Evolutionary conservation across 2,329 filamentous ascomycete genomes (phyloP).

Genomic region (Gaeumannomyces sp.): DNA sequence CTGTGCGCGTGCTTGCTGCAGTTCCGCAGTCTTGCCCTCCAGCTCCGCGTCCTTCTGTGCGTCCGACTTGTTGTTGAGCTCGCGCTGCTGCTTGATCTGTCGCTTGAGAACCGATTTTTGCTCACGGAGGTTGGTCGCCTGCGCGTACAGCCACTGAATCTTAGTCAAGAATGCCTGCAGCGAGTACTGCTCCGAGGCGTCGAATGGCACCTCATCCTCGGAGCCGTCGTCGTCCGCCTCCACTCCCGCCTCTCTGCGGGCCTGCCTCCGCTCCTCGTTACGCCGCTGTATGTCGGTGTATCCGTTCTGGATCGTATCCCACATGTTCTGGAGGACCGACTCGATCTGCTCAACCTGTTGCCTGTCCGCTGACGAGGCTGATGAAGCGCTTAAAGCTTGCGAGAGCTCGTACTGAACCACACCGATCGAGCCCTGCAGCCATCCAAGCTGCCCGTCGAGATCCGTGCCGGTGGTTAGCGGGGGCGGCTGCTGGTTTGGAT

Average conservation of each 20-base stretch:
- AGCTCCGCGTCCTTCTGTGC: constrained; percentile 60
- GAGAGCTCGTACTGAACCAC: constrained; percentile 39
- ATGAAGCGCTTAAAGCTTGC: constrained; percentile 27
- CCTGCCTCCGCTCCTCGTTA: constrained; percentile 46
- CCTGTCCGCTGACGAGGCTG: constrained; percentile 24
- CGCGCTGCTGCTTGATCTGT: constrained; percentile 92
- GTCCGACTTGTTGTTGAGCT: constrained; percentile 84
- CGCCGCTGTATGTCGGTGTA: constrained; percentile 49
- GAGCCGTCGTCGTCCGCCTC: constrained; percentile 54
- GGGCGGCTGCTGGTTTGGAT: constrained; percentile 47
- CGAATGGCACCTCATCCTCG: constrained; percentile 51
- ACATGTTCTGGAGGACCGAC: constrained; percentile 44
- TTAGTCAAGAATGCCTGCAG: constrained; percentile 70
- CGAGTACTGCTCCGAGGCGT: constrained; percentile 58
- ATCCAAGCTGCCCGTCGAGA: constrained; percentile 61
- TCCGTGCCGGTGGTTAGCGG: constrained; percentile 51
- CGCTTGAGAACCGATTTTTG: constrained; percentile 85
- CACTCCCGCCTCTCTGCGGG: constrained; percentile 50
- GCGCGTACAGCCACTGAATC: constrained; percentile 71
- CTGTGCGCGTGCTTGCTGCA: constrained; percentile 34
- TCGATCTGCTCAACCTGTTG: constrained; percentile 51
- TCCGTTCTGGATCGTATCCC: constrained; percentile 51
- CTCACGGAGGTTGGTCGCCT: constrained; percentile 72
- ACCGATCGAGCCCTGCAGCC: constrained; percentile 58
- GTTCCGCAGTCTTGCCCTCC: constrained; percentile 49